A percentile compares a stretch with the other conserved stretches of the same genome.
These are phyloP conservation scores for Acanthamoeba sp. DNA, from an alignment of 208 protist genomes.

Conservation along the genomic window DNA sequence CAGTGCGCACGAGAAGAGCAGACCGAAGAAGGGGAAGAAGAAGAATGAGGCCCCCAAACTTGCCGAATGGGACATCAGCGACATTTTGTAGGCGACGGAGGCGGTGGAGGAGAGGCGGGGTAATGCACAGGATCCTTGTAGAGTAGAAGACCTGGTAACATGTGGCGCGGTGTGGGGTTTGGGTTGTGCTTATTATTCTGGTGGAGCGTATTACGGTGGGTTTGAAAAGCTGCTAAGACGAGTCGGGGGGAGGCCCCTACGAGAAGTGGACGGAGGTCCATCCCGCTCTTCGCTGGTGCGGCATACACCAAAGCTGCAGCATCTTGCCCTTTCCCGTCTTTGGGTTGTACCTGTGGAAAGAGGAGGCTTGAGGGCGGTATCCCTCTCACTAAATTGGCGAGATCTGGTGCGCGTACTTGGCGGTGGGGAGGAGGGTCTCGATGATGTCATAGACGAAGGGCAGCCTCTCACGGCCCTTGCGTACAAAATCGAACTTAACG, in stretches of 20 bases:
- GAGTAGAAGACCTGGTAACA: too few species aligned
- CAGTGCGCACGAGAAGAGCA: not conserved
- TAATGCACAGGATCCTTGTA: too few species aligned
- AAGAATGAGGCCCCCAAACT: conserved; percentile 1
- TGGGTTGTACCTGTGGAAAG: conserved; percentile 57
- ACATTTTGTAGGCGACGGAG: not conserved
- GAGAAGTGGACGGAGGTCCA: conserved; percentile 36
- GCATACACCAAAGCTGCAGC: conserved; percentile 58
- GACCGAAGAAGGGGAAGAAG: not conserved
- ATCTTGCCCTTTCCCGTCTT: conserved; percentile 61
- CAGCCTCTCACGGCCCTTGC: conserved; percentile 56
- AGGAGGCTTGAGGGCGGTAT: too few species aligned
- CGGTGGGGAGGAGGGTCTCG: conserved; percentile 77
- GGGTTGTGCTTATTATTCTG: too few species aligned
- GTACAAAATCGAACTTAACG: conserved; percentile 82
- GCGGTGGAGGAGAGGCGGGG: too few species aligned
- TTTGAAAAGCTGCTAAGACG: too few species aligned
- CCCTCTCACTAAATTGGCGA: too few species aligned
- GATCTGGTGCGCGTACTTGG: conserved; percentile 25
- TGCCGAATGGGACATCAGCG: conserved; percentile 47
- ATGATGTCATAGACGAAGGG: conserved; percentile 79
- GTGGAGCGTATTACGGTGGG: too few species aligned
- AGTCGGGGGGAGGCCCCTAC: not conserved
- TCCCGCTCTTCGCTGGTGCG: not conserved
- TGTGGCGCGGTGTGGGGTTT: too few species aligned